Base-by-base conservation (phyloP, 2,329 filamentous ascomycete genomes). In the Diaporthe ampelina region DNA sequence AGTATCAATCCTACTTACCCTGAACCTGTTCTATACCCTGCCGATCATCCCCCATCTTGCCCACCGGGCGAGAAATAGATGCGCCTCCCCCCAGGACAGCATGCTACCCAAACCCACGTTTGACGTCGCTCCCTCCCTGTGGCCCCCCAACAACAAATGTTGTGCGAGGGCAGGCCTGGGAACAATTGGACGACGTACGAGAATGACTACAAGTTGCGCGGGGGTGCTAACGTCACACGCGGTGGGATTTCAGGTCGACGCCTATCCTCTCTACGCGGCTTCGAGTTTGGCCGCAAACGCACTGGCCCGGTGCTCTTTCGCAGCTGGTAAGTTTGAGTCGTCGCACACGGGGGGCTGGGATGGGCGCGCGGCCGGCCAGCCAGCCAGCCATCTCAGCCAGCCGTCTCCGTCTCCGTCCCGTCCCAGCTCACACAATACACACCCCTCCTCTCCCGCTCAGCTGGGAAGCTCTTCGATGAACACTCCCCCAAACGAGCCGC, bases 261-360 rank as follows among this genome's bases (percentile, higher is more conserved):
- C 93, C 29, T 95, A 95, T 82, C 92, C 93, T 71, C 83, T 91
- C 35, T 95, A 94, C 81, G 93, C 93, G 35, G 94, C 94, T 61
- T 92, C 89, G 74, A 94, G 95, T 5, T 87, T 98, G 82, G 94
- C 95, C 17, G 94, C 95, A 58, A 97, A 97, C 79, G 93, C 92
- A 61, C 94, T 97, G 81, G 90, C 93, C 73, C 89, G 95, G 70
- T 95, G 92, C 77, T 87, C 88, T 26, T 97, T 97, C 85, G 95
- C 93, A 75, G 88, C 40, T 45, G 40, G 52, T 70, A 32, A 69
- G 72, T 70, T 43, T 70, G 43, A 69, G 72, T 61, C 54, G 67
- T 69, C 63, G 37, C 43, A 73, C 63, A 52, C 70, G 54, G 71
- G 58, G 40, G 40, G 40, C 40, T 43, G 40, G 40, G 59, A 40